These are phyloP conservation scores for Cymbopogon flexuosus DNA, from an alignment of 202 grass and related monocot genomes.

Conservation along the genomic window DNA sequence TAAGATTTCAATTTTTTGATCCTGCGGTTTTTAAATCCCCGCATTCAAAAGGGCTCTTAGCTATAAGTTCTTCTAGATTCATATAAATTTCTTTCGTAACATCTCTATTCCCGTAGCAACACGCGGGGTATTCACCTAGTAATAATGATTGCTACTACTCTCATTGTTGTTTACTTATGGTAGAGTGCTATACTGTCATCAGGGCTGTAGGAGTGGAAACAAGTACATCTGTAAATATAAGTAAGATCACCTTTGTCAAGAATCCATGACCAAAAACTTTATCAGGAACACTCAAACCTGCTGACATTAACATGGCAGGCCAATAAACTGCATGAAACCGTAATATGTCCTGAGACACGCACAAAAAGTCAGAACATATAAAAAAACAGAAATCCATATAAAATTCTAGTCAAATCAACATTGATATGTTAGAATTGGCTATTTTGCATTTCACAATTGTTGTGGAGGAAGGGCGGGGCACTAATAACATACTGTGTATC, in stretches of 20 bases:
- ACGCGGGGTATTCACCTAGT: no score
- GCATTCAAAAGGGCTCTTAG: no score
- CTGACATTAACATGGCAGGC: conserved; percentile 97
- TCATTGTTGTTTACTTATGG: neutral
- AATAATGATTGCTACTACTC: neutral
- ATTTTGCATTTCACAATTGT: neutral
- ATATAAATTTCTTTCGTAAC: no score
- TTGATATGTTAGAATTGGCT: neutral
- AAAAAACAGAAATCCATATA: neutral
- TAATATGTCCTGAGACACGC: conserved; percentile 69
- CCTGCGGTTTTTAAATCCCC: no score
- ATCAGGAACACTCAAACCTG: conserved; percentile 71
- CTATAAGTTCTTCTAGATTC: no score
- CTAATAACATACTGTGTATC: neutral
- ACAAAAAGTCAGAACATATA: conserved; percentile 31
- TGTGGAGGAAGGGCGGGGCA: neutral
- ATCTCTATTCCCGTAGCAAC: no score
- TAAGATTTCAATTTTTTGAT: no score
- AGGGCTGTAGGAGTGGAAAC: neutral
- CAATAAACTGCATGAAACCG: conserved; percentile 95
- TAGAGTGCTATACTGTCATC: neutral
- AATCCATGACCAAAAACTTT: conserved; percentile 93
- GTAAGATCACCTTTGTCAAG: conserved; percentile 45
- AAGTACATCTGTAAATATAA: neutral
- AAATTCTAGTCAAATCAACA: conserved; percentile 3